Percentiles rank a stretch among this genome's conserved stretches.
phyloP scores from a whole-genome alignment of 129 eudicot genomes.

The Flaveria linearis region DNA sequence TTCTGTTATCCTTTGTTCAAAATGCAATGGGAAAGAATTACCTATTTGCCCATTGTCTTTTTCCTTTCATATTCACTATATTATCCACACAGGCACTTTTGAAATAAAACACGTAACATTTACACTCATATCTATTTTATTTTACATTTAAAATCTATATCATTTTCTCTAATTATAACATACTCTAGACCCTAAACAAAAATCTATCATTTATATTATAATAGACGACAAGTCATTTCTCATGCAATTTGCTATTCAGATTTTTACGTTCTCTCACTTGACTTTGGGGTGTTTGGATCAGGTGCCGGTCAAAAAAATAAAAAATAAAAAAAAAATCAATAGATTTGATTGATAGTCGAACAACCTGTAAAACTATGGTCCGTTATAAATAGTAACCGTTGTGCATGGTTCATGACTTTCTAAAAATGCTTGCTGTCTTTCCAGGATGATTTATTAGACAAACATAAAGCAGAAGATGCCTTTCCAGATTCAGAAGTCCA shows the following conservation, averaged over 20 bases:
- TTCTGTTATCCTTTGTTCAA: neutral
- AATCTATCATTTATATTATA: neutral
- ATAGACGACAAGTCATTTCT: neutral
- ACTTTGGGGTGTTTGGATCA: too few relatives aligned
- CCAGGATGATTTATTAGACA: conserved; percentile 82
- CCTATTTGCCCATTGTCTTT: conserved; percentile 1
- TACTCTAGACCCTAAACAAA: neutral
- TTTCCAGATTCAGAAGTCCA: conserved; percentile 60
- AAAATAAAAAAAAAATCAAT: neutral
- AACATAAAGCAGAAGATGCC: conserved; percentile 59
- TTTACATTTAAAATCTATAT: neutral
- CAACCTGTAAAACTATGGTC: neutral
- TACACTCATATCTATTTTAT: neutral
- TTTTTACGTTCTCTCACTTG: too few relatives aligned
- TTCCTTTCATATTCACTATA: neutral
- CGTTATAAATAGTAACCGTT: neutral
- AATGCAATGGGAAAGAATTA: neutral
- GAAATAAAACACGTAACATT: neutral
- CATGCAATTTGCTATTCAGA: too few relatives aligned
- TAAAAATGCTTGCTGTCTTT: conserved; percentile 17
- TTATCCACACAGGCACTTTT: neutral
- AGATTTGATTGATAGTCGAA: neutral
- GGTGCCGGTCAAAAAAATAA: too few relatives aligned
- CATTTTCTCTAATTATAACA: neutral
- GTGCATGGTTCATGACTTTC: neutral